Evolutionary conservation across 164 flowering plant genomes (phyloP).

Genomic region (Amborella trichopoda): DNA sequence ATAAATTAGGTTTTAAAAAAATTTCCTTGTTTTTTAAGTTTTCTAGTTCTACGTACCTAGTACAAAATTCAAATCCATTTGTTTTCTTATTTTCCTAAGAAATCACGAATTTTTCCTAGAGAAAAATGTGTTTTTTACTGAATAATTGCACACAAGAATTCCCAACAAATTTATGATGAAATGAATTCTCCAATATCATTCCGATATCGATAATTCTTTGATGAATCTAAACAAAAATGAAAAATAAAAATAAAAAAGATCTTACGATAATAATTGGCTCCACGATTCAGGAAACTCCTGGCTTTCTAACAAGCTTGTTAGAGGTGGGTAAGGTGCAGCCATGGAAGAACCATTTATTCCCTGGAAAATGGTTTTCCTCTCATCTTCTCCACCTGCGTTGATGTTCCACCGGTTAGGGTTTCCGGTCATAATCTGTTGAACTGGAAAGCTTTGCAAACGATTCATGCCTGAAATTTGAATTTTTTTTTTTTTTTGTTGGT

Average conservation of each 20-base stretch:
- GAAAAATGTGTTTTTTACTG: neutral
- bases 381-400: constrained; percentile 26
- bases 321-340: constrained; percentile 15
- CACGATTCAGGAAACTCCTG: constrained; percentile 64
- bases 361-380: too few species aligned
- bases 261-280: constrained; percentile 69
- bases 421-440: constrained; percentile 62
- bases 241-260: constrained; percentile 14
- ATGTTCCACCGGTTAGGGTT: constrained; percentile 58
- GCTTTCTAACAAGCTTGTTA: constrained; percentile 23
- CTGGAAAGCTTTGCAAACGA: constrained; percentile 37
- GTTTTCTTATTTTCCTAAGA: too few species aligned
- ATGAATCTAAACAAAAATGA: neutral
- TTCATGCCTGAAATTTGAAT: constrained; percentile 24
- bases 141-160: neutral
- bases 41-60: too few species aligned
- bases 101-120: too few species aligned
- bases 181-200: neutral
- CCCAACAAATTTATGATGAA: neutral
- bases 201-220: neutral
- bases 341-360: neutral
- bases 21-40: too few species aligned
- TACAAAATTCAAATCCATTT: too few species aligned
- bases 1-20: too few species aligned
- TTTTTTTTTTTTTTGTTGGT: constrained; percentile 12